phyloP scores from a whole-genome alignment of 257 asterid species.

The Osmanthus fragrans region DNA sequence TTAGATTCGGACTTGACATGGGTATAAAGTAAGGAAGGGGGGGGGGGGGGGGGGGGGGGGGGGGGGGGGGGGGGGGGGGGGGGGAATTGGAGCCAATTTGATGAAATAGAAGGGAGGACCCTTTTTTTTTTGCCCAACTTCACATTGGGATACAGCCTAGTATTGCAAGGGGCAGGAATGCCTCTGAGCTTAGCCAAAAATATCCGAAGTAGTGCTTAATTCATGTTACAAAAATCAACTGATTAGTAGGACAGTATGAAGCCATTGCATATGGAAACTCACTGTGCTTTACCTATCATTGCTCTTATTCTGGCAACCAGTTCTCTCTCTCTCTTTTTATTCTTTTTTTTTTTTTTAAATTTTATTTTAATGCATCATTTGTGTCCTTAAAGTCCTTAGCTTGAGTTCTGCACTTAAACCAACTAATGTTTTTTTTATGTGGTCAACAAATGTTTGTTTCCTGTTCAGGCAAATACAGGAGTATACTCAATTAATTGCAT shows the following conservation, averaged over 20 bases:
- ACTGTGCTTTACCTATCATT: background rate
- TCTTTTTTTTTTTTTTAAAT: too few relatives aligned
- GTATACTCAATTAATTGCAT: constrained; percentile 64
- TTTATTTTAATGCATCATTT: background rate
- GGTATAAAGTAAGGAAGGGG: too few relatives aligned
- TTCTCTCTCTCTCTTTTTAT: background rate
- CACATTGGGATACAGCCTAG: background rate
- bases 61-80: too few relatives aligned
- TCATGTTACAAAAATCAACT: background rate
- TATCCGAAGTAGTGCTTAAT: background rate
- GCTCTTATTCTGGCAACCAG: background rate
- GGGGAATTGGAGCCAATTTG: too few relatives aligned
- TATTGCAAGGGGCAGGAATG: background rate
- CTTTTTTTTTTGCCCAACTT: too few relatives aligned
- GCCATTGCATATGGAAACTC: background rate
- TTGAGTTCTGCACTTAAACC: background rate
- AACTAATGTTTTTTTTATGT: background rate
- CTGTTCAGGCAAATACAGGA: constrained; percentile 74
- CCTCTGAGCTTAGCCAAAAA: background rate
- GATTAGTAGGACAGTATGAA: background rate
- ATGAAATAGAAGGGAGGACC: too few relatives aligned
- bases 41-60: too few relatives aligned
- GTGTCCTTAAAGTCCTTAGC: background rate
- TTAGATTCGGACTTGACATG: too few relatives aligned
- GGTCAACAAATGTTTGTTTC: background rate